phyloP scores from a whole-genome alignment of 2,329 filamentous ascomycete species.

The Epicoccum sorghinum region DNA sequence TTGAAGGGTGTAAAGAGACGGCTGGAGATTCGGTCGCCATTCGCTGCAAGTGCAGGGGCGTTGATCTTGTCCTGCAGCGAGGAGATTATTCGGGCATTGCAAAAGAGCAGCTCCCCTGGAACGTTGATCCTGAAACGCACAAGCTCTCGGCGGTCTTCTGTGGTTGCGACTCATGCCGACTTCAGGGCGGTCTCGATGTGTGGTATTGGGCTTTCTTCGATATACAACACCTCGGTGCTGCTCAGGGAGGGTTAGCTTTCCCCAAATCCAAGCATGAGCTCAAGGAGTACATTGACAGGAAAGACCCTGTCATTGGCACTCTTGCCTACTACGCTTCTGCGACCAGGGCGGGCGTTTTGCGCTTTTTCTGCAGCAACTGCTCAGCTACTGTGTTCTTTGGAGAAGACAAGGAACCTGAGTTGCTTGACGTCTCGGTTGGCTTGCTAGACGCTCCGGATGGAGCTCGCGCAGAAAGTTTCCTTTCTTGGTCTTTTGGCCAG shows the following conservation, averaged over 20 bases:
- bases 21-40: conserved; percentile 43
- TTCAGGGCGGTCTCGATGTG: conserved; percentile 52
- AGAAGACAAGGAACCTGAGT: conserved; percentile 44
- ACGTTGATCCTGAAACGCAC: conserved; percentile 52
- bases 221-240: conserved; percentile 50
- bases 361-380: conserved; percentile 58
- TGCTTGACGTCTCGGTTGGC: conserved; percentile 55
- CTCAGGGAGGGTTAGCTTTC: conserved; percentile 26
- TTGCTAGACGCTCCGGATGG: conserved; percentile 54
- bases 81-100: conserved; percentile 35
- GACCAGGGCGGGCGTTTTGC: conserved; percentile 46
- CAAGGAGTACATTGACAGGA: conserved; percentile 41
- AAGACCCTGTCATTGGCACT: conserved; percentile 52
- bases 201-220: conserved; percentile 55
- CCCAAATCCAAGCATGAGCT: conserved; percentile 42
- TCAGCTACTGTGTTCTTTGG: conserved; percentile 57
- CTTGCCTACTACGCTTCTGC: conserved; percentile 54
- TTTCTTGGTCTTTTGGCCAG: conserved; percentile 52
- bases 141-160: conserved; percentile 53
- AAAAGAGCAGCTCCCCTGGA: conserved; percentile 49
- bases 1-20: conserved; percentile 21
- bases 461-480: conserved; percentile 53
- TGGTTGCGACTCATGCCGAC: conserved; percentile 57
- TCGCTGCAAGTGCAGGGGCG: conserved; percentile 56
- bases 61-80: conserved; percentile 50